phyloP scores from a whole-genome alignment of 805 yeast species.

The Nakazawaea ishiwadae region DNA sequence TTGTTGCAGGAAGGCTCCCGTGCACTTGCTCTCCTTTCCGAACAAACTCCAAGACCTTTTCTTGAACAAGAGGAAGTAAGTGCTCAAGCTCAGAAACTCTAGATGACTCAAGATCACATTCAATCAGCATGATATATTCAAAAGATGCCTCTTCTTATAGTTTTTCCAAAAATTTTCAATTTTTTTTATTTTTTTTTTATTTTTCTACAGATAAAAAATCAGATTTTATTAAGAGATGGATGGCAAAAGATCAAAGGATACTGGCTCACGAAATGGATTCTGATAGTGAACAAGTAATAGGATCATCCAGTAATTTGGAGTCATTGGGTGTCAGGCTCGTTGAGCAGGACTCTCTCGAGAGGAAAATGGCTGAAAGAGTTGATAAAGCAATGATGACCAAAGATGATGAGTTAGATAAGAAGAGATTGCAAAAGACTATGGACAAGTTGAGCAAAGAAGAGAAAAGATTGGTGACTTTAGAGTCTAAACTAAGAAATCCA shows the following conservation, averaged over 20 bases:
- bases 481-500: constrained; percentile 44
- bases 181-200: not conserved
- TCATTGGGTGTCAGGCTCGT: constrained; percentile 54
- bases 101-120: constrained; percentile 38
- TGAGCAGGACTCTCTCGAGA: constrained; percentile 79
- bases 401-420: constrained; percentile 69
- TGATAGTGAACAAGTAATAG: constrained; percentile 1
- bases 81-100: constrained; percentile 54
- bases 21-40: constrained; percentile 30
- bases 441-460: constrained; percentile 39
- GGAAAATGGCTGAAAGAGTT: constrained; percentile 65
- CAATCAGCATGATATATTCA: constrained; percentile 8
- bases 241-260: not conserved
- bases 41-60: constrained; percentile 49
- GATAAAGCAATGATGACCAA: constrained; percentile 53
- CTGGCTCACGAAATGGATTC: not conserved
- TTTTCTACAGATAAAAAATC: not conserved
- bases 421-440: constrained; percentile 65
- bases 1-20: constrained; percentile 24
- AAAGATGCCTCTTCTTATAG: constrained; percentile 2
- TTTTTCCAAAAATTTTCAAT: not conserved
- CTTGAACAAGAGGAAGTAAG: constrained; percentile 46
- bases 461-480: constrained; percentile 40
- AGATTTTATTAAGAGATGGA: no score
- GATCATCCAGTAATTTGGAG: constrained; percentile 23